A percentile compares a stretch with the other conserved stretches of the same genome.
Conservation (phyloP, 495 filamentous ascomycete genomes). For the Acidomyces sp. region DNA sequence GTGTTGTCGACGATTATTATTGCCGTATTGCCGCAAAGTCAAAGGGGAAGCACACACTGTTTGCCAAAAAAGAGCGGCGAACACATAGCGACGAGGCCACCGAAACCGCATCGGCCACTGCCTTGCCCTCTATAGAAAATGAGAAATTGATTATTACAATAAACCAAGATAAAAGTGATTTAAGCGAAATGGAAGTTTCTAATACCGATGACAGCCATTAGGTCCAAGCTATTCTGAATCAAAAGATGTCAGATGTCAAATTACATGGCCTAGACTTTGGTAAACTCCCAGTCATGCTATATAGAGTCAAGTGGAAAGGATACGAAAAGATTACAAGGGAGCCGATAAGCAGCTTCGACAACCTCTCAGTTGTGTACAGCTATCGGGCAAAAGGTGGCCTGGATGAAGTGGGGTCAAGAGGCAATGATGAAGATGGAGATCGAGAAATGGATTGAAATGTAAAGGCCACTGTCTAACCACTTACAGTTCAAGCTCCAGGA, state of each 20-base stretch:
- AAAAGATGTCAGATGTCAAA: constrained; percentile 6
- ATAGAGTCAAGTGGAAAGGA: constrained; percentile 18
- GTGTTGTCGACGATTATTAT: constrained; percentile 8
- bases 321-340: constrained; percentile 13
- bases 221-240: neutral
- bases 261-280: constrained; percentile 11
- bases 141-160: too few species aligned
- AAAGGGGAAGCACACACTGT: too few species aligned
- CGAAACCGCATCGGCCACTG: too few species aligned
- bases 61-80: too few species aligned
- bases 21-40: neutral
- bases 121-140: too few species aligned
- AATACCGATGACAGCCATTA: neutral
- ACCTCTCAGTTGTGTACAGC: constrained; percentile 1
- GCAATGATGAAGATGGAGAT: constrained; percentile 3
- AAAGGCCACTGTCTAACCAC: neutral
- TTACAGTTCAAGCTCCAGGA: neutral
- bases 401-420: neutral
- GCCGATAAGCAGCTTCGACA: constrained; percentile 11
- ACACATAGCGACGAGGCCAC: too few species aligned
- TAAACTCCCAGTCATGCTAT: constrained; percentile 15
- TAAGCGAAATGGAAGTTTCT: too few species aligned
- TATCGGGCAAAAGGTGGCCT: constrained; percentile 8
- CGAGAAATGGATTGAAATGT: neutral
- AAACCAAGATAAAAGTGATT: too few species aligned